Evolutionary conservation across 2,329 filamentous ascomycete species (phyloP).

Genomic region (Fusarium zealandicum): DNA sequence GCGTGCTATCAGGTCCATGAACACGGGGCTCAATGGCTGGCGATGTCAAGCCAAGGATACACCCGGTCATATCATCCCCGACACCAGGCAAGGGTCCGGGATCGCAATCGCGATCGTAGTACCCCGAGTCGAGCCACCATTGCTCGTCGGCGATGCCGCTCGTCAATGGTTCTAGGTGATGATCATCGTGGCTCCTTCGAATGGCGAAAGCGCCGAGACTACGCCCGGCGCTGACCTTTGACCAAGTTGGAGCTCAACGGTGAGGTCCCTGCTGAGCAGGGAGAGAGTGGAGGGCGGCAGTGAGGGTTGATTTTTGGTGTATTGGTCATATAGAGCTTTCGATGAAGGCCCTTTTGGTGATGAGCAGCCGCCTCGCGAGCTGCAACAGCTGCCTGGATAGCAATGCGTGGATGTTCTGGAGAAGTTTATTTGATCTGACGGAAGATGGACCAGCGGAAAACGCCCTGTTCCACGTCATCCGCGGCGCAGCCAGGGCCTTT

Average conservation of each 20-base stretch:
- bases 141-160: background rate
- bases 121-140: background rate
- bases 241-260: background rate
- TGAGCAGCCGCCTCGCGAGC: too few species aligned
- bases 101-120: background rate
- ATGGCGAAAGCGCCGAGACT: background rate
- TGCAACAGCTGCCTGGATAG: too few species aligned
- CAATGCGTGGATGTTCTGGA: too few species aligned
- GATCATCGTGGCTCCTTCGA: background rate
- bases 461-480: too few species aligned
- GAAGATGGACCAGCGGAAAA: too few species aligned
- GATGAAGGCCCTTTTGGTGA: too few species aligned
- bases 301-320: too few species aligned
- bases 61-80: background rate
- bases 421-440: too few species aligned
- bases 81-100: background rate
- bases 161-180: background rate
- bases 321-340: too few species aligned
- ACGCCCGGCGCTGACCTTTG: background rate
- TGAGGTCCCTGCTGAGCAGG: too few species aligned
- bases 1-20: background rate
- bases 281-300: too few species aligned
- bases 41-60: background rate
- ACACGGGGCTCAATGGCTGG: background rate
- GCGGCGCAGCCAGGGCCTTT: too few species aligned